Evolutionary conservation across 768 basidiomycete species (phyloP), one percentile per base, ranked within the genome.

Genomic region (Termitomyces sp.): DNA sequence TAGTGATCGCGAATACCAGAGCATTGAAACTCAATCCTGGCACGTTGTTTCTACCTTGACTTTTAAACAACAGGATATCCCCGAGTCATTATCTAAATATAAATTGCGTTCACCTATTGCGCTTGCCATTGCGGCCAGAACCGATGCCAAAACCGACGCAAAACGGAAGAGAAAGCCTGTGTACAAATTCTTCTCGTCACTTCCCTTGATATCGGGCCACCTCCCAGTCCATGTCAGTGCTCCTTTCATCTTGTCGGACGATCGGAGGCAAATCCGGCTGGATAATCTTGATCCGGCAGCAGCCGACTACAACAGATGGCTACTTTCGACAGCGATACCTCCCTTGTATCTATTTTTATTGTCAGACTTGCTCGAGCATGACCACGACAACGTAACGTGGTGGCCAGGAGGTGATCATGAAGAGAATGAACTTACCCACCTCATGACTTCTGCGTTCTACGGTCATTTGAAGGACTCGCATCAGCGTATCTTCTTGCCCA

Each of bases 151-250:
- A 37, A 53, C 67, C 33, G 59, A 61, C 5, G 37, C 44, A 48
- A 53, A 11, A 28, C 55, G 35, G 3, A 30, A 35, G 56, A 55
- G 53, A 30, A 35, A 3, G 46, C 38, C 12, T 12, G 54, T 30
- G 41, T 61, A 59, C 49, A 64, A 68, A n/a, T 67, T 82, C 19
- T 81, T 79, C 54, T 75, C 78, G 8, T 73, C 69, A 0, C 66
- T 82, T 7, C 79, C 78, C 0, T 68, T 81, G 1, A 73, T 74
- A 4, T 23, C 62, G 3, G 77, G 70, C 3, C 62, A 70, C 3
- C 66, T 82, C 0, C 79, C 80, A 0, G 69, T 77, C 1, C 80
- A 82, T 57, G 63, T 81, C 9, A 73, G 72, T 50, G 79, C 75
- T 0, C 73, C 78, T 0, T 81, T 79, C 58, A 70, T 77, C 42